Evolutionary conservation across 2,329 filamentous ascomycete species (phyloP).

Genomic region (Helminthosporium solani): DNA sequence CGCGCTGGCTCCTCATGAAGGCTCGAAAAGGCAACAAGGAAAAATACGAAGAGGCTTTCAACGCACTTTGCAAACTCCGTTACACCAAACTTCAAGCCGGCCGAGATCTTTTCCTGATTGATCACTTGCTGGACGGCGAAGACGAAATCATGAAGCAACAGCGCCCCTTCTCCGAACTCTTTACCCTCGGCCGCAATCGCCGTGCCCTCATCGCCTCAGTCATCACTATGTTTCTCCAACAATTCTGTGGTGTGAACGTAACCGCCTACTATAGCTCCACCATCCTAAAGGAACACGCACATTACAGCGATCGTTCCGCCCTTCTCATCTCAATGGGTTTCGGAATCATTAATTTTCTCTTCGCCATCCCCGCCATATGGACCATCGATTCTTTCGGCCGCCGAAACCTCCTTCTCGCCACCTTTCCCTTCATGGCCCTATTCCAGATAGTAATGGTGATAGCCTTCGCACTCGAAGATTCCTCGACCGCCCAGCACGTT

Average conservation of each 20-base stretch:
- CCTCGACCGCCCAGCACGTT: too few relatives aligned
- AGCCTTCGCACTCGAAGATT: too few relatives aligned
- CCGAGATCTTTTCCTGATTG: conserved; percentile 54
- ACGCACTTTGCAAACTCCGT: conserved; percentile 55
- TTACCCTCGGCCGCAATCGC: conserved; percentile 29
- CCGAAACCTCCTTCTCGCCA: conserved; percentile 24
- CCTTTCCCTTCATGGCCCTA: conserved; percentile 28
- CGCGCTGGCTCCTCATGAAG: too few relatives aligned
- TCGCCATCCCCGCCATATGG: conserved; percentile 29
- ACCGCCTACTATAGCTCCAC: conserved; percentile 36
- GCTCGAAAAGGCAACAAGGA: too few relatives aligned
- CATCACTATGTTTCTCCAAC: conserved; percentile 39
- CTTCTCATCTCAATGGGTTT: too few relatives aligned
- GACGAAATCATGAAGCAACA: conserved; percentile 34
- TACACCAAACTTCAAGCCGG: conserved; percentile 55
- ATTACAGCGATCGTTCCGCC: too few relatives aligned
- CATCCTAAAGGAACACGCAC: too few relatives aligned
- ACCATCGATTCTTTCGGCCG: conserved; percentile 34
- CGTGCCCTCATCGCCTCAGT: conserved; percentile 27
- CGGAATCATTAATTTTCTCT: conserved; percentile 24
- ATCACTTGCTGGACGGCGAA: conserved; percentile 34
- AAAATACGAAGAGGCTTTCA: conserved; percentile 20
- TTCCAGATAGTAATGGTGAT: conserved; percentile 16
- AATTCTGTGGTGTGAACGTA: conserved; percentile 33
- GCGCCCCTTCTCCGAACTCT: conserved; percentile 29